phyloP scores from a whole-genome alignment of 2,329 filamentous ascomycete species.

The Teratosphaeria gauchensis region DNA sequence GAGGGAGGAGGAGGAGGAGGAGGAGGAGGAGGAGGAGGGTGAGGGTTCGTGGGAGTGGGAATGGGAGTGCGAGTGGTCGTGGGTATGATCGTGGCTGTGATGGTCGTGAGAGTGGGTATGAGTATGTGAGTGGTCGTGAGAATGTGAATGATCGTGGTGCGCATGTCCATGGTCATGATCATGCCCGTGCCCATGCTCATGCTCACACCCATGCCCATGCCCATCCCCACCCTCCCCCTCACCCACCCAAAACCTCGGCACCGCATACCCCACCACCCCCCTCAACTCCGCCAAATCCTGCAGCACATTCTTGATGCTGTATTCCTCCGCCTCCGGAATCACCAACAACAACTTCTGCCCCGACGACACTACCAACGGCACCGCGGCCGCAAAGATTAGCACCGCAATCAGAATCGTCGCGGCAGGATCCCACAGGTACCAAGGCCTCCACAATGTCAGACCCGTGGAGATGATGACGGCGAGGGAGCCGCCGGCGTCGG shows the following conservation, averaged over 20 bases:
- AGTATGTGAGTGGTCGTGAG: not conserved
- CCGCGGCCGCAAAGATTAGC: constrained; percentile 84
- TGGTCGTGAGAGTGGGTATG: constrained; percentile 16
- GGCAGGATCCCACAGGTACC: constrained; percentile 89
- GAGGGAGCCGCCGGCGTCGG: constrained; percentile 86
- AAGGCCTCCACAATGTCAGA: constrained; percentile 76
- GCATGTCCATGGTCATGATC: constrained; percentile 32
- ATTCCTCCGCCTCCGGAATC: constrained; percentile 76
- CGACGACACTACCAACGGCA: constrained; percentile 76
- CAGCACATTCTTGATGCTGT: constrained; percentile 74
- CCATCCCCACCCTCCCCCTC: constrained; percentile 40
- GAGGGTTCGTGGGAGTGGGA: constrained; percentile 13
- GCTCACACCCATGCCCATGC: constrained; percentile 12
- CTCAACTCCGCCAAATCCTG: constrained; percentile 72
- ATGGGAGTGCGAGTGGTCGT: not conserved
- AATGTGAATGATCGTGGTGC: not conserved
- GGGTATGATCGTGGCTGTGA: constrained; percentile 18
- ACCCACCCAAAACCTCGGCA: constrained; percentile 87
- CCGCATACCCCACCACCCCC: constrained; percentile 76
- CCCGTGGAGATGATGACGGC: constrained; percentile 89
- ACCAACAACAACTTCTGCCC: constrained; percentile 76
- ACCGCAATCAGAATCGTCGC: constrained; percentile 90
- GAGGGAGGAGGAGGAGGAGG: constrained; percentile 7
- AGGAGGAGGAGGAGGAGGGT: too few species aligned
- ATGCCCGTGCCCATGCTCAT: constrained; percentile 26